These are phyloP conservation scores for Hortaea werneckii DNA, from an alignment of 2,329 filamentous ascomycete species.

Conservation along the genomic window DNA sequence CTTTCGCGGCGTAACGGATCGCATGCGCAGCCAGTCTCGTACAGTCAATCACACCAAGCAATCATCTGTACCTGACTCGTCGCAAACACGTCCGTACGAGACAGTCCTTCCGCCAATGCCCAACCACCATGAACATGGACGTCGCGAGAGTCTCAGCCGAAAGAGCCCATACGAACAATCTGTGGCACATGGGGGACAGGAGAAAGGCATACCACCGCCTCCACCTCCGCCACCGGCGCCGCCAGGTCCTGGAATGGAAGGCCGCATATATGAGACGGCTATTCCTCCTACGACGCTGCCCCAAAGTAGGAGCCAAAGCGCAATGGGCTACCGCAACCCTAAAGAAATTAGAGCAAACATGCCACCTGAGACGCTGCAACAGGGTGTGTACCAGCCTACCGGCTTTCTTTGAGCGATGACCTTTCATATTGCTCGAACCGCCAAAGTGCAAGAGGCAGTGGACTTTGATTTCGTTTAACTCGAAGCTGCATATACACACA, in stretches of 20 bases:
- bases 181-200: slow-evolving; percentile 14
- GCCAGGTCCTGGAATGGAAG: slow-evolving; percentile 13
- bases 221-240: slow-evolving; percentile 30
- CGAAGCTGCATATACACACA: no score
- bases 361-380: slow-evolving; percentile 36
- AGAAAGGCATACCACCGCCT: slow-evolving; percentile 12
- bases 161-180: slow-evolving; percentile 24
- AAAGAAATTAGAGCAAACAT: slow-evolving; percentile 42
- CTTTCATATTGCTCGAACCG: no score
- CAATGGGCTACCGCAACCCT: slow-evolving; percentile 28
- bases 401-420: no score
- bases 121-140: slow-evolving; percentile 6
- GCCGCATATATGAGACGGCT: slow-evolving; percentile 29
- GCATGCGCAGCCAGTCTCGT: slow-evolving; percentile 29
- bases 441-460: no score
- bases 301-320: slow-evolving; percentile 12
- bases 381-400: slow-evolving; percentile 35
- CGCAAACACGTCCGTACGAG: slow-evolving; percentile 31
- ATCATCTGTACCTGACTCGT: slow-evolving; percentile 7
- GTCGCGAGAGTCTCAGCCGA: slow-evolving; percentile 13
- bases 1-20: slow-evolving; percentile 44
- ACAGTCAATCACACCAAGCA: slow-evolving; percentile 7
- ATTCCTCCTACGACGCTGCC: slow-evolving; percentile 27
- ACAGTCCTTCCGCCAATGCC: slow-evolving; percentile 26
- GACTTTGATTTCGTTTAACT: no score